phyloP scores from a whole-genome alignment of 495 filamentous ascomycete species.

The Corynascus novoguineensis region DNA sequence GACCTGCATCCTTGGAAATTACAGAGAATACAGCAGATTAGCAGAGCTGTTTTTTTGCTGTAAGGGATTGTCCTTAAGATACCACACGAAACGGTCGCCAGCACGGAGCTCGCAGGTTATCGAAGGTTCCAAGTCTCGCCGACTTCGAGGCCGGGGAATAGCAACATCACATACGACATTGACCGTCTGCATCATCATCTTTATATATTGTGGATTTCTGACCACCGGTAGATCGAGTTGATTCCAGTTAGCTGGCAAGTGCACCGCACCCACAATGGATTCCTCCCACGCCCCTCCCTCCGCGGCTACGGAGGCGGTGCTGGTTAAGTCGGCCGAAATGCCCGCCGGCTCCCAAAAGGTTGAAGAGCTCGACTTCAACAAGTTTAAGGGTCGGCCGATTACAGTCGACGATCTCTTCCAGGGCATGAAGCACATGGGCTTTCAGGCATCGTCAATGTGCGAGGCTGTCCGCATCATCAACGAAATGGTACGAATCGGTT shows the following conservation, averaged over 20 bases:
- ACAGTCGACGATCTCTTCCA: conserved; percentile 77
- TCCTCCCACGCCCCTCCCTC: conserved; percentile 50
- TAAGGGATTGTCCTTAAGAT: too few species aligned
- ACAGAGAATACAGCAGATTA: too few species aligned
- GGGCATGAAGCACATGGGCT: conserved; percentile 83
- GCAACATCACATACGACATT: too few species aligned
- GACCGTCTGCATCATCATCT: too few species aligned
- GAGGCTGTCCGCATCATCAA: conserved; percentile 86
- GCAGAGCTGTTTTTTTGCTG: too few species aligned
- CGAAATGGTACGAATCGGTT: conserved; percentile 66
- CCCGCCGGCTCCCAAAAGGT: conserved; percentile 68
- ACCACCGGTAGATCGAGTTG: background rate
- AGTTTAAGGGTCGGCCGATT: conserved; percentile 64
- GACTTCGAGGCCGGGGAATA: too few species aligned
- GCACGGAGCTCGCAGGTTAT: too few species aligned
- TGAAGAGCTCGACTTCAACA: conserved; percentile 83
- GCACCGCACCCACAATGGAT: conserved; percentile 26
- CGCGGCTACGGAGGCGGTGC: conserved; percentile 73
- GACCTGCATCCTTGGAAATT: too few species aligned
- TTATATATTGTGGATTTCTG: too few species aligned
- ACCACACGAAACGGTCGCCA: too few species aligned
- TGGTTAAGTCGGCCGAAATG: conserved; percentile 81
- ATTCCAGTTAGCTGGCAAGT: too few species aligned
- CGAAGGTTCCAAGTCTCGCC: too few species aligned
- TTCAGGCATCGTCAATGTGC: conserved; percentile 81